Evolutionary conservation across 352 stramenopile genomes (phyloP), one percentile per base, ranked within the genome.

Genomic region (Phytophthora citrophthora): DNA sequence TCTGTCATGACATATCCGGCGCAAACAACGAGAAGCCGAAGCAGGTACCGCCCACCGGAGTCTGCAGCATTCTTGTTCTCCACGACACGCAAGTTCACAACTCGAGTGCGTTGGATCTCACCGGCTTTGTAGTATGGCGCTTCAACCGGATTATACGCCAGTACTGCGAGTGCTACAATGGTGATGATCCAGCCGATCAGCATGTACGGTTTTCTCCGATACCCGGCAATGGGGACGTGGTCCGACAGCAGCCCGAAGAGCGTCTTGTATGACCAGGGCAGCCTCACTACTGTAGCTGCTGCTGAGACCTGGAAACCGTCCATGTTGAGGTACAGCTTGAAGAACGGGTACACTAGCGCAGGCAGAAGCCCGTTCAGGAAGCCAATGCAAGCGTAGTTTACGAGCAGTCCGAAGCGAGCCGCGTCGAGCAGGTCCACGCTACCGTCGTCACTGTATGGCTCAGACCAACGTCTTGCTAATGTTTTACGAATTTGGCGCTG

Each of bases 311-410:
- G 79, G 54, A 88, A 90, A 48, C 79, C 78, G 53, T 86, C 72
- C 79, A 90, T 90, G 54, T 92, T 89, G 49, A 92, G 70, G 46
- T 92, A 92, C 36, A 89, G 64, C 62, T 88, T 92, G 68, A 93
- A 86, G 54, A 91, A 82, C 31, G 83, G 83, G 46, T 91, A 90
- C 23, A 90, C 77, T n/a, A 87, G 69, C 20, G 77, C 65, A 31
- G 79, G 80, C 39, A 91, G 67, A 49, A 90, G 71, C 1, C 79
- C 81, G 53, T 91, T 86, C 40, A 89, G 71, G 48, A 88, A 89
- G n/a, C 84, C 84, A 31, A 90, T 89, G 58, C 72, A 87, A 24
- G 74, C 70, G 57, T 93, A 91, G 58, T 93, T 89, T 64, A 88
- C 72, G 5, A 91, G 68, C 16, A 93, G 56, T 1, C 81, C 82